These are phyloP conservation scores for Plasmodium gonderi DNA, from an alignment of 169 alveolate genomes.

Conservation along the genomic window DNA sequence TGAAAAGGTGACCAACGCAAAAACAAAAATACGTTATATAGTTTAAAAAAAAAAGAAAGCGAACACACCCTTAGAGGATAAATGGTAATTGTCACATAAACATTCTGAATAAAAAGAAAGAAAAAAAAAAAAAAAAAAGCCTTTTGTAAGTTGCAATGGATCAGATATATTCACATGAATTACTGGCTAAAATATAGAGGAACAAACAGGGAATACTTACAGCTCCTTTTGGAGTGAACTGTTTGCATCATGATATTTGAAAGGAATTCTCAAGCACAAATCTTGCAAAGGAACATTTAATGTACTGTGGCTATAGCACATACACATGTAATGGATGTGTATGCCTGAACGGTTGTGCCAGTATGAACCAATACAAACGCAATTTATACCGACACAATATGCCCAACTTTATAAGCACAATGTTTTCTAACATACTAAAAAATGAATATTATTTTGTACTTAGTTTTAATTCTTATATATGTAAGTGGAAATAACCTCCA, in stretches of 20 bases:
- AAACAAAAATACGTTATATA: background rate
- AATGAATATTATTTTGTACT: slow-evolving; percentile 26
- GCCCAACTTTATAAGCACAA: background rate
- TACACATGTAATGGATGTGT: background rate
- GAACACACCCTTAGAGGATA: background rate
- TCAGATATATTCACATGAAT: background rate
- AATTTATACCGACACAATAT: background rate
- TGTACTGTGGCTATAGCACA: background rate
- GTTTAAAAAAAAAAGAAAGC: background rate
- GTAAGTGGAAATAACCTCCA: background rate
- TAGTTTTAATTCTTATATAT: slow-evolving; percentile 12
- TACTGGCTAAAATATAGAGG: background rate
- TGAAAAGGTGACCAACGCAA: background rate
- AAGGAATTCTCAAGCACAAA: background rate
- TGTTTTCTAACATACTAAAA: background rate
- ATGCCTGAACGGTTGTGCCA: background rate
- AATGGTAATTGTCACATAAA: background rate
- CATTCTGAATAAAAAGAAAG: background rate
- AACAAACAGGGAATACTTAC: background rate
- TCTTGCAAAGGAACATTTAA: background rate
- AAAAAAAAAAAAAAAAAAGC: background rate
- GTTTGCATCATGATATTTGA: background rate
- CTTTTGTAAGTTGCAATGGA: background rate
- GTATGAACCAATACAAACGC: background rate
- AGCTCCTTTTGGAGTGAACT: background rate